Base-by-base conservation (phyloP, 139 green algal species). In the Mesotaenium endlicherianum region DNA sequence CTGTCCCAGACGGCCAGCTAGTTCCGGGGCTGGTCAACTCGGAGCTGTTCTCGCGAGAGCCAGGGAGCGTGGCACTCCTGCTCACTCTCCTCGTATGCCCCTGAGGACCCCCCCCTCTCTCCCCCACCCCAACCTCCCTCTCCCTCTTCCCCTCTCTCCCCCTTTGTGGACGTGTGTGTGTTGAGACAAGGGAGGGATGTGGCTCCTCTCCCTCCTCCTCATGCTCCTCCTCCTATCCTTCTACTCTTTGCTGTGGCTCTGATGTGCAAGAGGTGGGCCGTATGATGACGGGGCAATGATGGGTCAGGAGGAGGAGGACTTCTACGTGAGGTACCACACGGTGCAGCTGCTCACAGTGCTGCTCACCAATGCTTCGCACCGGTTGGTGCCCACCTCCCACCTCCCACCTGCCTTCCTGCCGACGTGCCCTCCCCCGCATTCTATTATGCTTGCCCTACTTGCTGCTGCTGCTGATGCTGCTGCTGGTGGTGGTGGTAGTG, bases 281-380 rank as follows among this genome's bases (percentile, higher is more conserved):
- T 64, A 20, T 72, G 60, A n/a, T n/a, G n/a, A n/a, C n/a, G n/a
- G n/a, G n/a, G n/a, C n/a, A n/a, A n/a, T n/a, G n/a, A n/a, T n/a
- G n/a, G n/a, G n/a, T n/a, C 79, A 86, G 79, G 89, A 95, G 64
- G 89, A 92, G 44, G 90, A 91, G 70, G 93, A 97, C 87, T 97
- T 98, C 80, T 96, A 98, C 80, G 90, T 95, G 30, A 89, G 91
- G 50, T 98, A 97, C 84, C 89, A 95, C 64, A 91, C 93, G 0
- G 80, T 98, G 84, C 94, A 97, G 84, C 84, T 95, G 53, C 88
- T 98, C 20, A 93, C 90, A 1, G 82, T 81, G 26, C 89, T 97
- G 75, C 85, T 93, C 3, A 70, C 72, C 2, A 87, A 83, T 38
- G 85, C 76, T 80, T 41, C 87, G 1, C 60, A 82, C 70, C 40